Base-by-base conservation (phyloP, 257 asterid genomes). In the Gardenia jasminoides region DNA sequence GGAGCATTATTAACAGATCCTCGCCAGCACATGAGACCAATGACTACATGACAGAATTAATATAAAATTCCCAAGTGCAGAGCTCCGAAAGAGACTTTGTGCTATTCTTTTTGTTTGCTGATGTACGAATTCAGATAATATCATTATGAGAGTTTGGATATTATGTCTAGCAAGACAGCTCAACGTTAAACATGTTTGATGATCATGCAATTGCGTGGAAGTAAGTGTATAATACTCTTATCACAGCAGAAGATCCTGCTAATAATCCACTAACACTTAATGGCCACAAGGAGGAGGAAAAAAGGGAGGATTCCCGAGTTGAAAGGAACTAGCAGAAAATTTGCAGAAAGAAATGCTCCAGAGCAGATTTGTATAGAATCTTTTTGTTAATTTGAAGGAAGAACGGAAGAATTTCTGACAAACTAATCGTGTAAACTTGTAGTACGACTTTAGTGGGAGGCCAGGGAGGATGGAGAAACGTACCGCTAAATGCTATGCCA, bases 401-500 rank as follows among this genome's bases (percentile, higher is more conserved):
- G 41, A 5, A 5, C 41, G 41, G 41, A 36, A 36, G 41, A 36
- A 36, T 36, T 36, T 36, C 41, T 5, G 4, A 36, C 41, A 36
- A 3, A 36, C 41, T 36, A 36, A 36, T 5, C 41, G 41, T 36
- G 4, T 36, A 36, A 36, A 36, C 41, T 36, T 36, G 41, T 36
- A 36, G 41, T 36, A 36, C 41, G 4, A 0, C 41, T 36, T 36
- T 5, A 36, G 41, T 36, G 41, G 41, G 41, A 5, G 13, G 24
- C 43, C 16, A 10, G n/a, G n/a, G 41, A 5, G 13, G 24, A 50
- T 20, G 15, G 44, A 16, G 56, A 10, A 64, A 33, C 36, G 26
- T 80, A 87, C 97, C 92, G 44, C 97, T 92, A 43, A 85, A 90
- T n/a, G 97, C 88, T 26, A 92, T 90, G 90, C 97, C 96, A 1